Evolutionary conservation across 768 basidiomycete species (phyloP).

Genomic region (Russula lepida): DNA sequence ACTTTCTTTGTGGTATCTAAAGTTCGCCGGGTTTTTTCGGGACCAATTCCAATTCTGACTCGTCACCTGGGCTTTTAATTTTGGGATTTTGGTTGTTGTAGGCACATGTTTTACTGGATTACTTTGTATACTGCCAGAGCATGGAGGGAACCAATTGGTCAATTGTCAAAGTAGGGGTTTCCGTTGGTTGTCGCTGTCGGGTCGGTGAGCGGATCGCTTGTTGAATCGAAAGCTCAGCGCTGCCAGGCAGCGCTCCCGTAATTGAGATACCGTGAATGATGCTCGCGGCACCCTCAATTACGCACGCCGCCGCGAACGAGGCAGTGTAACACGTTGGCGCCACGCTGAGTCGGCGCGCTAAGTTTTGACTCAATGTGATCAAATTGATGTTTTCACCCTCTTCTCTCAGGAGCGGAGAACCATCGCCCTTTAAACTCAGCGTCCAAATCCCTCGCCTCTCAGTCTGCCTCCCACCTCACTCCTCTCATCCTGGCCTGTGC

Average conservation of each 20-base stretch:
- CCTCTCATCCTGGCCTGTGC: background rate
- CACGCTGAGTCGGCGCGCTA: slow-evolving; percentile 15
- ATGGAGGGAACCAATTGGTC: background rate
- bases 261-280: background rate
- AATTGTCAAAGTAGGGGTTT: background rate
- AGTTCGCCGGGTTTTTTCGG: slow-evolving; percentile 21
- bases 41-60: slow-evolving; percentile 12
- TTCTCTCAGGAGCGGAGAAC: background rate
- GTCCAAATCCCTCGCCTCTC: background rate
- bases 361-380: background rate
- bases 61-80: background rate
- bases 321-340: slow-evolving; percentile 14
- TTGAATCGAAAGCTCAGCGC: slow-evolving; percentile 19
- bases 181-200: slow-evolving; percentile 8
- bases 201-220: slow-evolving; percentile 12
- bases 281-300: background rate
- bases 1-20: slow-evolving; percentile 18
- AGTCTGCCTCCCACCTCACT: background rate
- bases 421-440: slow-evolving; percentile 10
- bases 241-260: background rate
- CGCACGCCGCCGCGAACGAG: background rate
- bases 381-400: background rate
- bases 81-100: slow-evolving; percentile 7
- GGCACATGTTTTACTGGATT: slow-evolving; percentile 3
- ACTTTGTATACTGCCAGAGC: background rate